Percentiles rank a stretch among this genome's conserved stretches.
Evolutionary conservation across 2,329 filamentous ascomycete species (phyloP).

Genomic region (Achaetomium macrosporum): DNA sequence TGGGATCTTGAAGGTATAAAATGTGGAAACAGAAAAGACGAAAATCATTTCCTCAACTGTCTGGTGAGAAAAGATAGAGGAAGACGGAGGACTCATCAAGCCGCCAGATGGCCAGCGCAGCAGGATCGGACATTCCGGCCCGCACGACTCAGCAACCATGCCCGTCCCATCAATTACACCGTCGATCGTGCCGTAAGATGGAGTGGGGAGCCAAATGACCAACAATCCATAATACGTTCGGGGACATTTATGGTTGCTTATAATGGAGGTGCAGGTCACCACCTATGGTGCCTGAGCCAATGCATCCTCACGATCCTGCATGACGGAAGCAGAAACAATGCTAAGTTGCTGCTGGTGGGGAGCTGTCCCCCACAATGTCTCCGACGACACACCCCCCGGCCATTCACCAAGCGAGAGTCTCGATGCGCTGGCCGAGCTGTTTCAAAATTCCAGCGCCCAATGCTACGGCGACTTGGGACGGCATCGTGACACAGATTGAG

Average conservation of each 20-base stretch:
- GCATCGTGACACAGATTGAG: constrained; percentile 8
- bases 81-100: background rate
- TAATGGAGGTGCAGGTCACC: constrained; percentile 4
- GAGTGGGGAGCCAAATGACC: background rate
- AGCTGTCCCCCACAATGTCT: constrained; percentile 4
- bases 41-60: background rate
- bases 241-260: constrained; percentile 1
- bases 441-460: constrained; percentile 11
- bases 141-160: too few species aligned
- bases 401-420: background rate
- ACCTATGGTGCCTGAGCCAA: too few species aligned
- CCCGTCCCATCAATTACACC: too few species aligned
- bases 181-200: background rate
- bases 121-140: too few species aligned
- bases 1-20: too few species aligned
- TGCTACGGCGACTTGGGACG: constrained; percentile 5
- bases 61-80: background rate
- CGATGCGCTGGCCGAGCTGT: constrained; percentile 13
- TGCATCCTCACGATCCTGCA: constrained; percentile 6
- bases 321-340: constrained; percentile 9
- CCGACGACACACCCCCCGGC: too few species aligned
- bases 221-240: background rate
- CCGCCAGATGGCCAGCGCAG: too few species aligned
- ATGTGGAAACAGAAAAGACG: background rate
- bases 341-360: constrained; percentile 11